Base-by-base conservation (phyloP, 495 filamentous ascomycete species). In the Aspergillus affinis region DNA sequence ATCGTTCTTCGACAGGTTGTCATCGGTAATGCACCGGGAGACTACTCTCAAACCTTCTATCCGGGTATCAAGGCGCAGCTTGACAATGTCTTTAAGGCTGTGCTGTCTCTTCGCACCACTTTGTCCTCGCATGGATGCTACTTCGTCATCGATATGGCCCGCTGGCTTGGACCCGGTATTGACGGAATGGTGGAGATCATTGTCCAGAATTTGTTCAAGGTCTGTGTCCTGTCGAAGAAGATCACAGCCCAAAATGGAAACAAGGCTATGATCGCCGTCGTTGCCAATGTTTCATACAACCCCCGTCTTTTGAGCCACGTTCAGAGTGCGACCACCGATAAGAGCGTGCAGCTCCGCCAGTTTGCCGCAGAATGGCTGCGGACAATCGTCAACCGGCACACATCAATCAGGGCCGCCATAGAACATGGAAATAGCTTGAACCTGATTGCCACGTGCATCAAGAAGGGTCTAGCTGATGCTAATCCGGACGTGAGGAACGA, bases 111-210 rank as follows among this genome's bases (percentile, higher is more conserved):
- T 41, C 82, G 95, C 61, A 98, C 95, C 1, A 98, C 91, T 48
- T 77, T 96, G 51, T 93, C 89, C 3, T 92, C 90, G 27, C 89
- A 89, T 65, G 92, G 89, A 9, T 94, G 91, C 67, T 86, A 84
- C 56, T 75, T 96, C 47, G 80, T 98, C 46, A 92, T 97, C 67
- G 94, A 98, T 47, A 73, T 97, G 21, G 93, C 91, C 12, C 85
- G 79, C 58, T 84, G 81, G 18, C 86, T 88, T 48, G 91, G 92
- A 2, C 81, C 92, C 0, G 88, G 80, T 58, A 82, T 98, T 48
- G 94, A 98, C 65, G 79, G 88, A 2, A 92, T 95, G 86, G 87
- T 94, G 20, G 94, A 98, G 66, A 83, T 97, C 17, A 79, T 97
- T 8, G 84, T 98, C 72, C 91, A 94, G 58, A 91, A 88, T 59